Conservation (phyloP, 208 protist genomes). For the Leishmania turanica region DNA sequence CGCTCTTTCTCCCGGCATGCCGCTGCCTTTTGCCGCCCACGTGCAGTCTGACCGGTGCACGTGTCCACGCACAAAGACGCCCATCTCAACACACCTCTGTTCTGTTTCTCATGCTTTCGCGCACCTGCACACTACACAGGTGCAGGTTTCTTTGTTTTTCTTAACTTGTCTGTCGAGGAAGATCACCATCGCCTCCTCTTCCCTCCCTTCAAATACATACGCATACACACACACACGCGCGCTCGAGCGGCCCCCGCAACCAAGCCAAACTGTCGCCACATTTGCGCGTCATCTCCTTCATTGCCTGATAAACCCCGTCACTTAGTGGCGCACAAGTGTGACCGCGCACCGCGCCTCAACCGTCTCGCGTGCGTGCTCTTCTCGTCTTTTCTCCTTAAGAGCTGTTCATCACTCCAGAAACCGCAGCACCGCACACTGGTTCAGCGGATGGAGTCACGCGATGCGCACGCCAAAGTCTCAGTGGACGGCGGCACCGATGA, state of each 20-base stretch:
- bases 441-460: constrained; percentile 1
- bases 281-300: neutral
- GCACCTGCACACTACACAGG: neutral
- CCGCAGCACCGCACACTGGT: neutral
- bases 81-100: neutral
- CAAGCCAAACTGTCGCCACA: neutral
- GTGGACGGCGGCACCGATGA: neutral
- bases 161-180: neutral
- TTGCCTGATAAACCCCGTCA: neutral
- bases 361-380: neutral
- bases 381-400: neutral
- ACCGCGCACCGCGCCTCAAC: neutral
- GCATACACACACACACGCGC: neutral
- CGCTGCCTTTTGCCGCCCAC: neutral
- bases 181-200: neutral
- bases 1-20: neutral
- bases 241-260: neutral
- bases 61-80: neutral
- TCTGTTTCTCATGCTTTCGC: neutral
- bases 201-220: neutral
- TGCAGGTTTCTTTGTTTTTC: neutral
- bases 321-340: neutral
- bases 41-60: neutral
- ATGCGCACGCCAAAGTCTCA: neutral
- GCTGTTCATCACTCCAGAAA: neutral